Evolutionary conservation across 2,329 filamentous ascomycete genomes (phyloP).

Genomic region (Trichoderma endophyticum): DNA sequence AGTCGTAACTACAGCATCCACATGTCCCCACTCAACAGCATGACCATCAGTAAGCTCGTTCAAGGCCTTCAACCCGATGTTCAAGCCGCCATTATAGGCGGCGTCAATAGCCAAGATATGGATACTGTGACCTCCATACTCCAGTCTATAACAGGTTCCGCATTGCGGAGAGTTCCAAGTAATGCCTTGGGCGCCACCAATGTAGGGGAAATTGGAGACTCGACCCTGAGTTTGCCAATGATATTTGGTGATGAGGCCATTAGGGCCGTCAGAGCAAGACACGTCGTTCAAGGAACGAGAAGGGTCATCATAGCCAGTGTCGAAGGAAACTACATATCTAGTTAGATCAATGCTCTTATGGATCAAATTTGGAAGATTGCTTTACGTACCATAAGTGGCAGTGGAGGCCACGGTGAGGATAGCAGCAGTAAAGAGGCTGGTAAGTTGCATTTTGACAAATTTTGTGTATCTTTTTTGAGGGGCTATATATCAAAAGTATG

Average conservation of each 20-base stretch:
- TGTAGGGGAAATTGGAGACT: constrained; percentile 50
- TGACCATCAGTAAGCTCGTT: constrained; percentile 53
- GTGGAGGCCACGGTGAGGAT: constrained; percentile 35
- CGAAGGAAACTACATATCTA: constrained; percentile 58
- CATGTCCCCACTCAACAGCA: constrained; percentile 47
- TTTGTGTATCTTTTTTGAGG: too few species aligned
- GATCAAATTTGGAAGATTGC: neutral
- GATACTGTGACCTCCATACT: constrained; percentile 49
- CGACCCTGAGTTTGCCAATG: constrained; percentile 54
- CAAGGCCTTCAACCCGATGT: constrained; percentile 54
- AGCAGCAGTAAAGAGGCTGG: constrained; percentile 38
- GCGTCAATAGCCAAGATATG: constrained; percentile 56
- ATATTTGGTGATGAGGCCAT: constrained; percentile 63
- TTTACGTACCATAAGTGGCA: constrained; percentile 37
- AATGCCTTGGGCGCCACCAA: constrained; percentile 53
- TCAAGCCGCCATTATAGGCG: constrained; percentile 45
- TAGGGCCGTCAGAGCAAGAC: constrained; percentile 64
- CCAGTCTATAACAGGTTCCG: constrained; percentile 57
- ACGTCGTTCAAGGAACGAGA: constrained; percentile 53
- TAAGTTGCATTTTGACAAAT: too few species aligned
- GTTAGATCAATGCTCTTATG: constrained; percentile 1
- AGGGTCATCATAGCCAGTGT: constrained; percentile 65
- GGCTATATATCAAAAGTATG: neutral
- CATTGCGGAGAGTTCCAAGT: constrained; percentile 57
- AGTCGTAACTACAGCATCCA: constrained; percentile 48